phyloP scores from a whole-genome alignment of 2,329 filamentous ascomycete species.

The Clonostachys chloroleuca region DNA sequence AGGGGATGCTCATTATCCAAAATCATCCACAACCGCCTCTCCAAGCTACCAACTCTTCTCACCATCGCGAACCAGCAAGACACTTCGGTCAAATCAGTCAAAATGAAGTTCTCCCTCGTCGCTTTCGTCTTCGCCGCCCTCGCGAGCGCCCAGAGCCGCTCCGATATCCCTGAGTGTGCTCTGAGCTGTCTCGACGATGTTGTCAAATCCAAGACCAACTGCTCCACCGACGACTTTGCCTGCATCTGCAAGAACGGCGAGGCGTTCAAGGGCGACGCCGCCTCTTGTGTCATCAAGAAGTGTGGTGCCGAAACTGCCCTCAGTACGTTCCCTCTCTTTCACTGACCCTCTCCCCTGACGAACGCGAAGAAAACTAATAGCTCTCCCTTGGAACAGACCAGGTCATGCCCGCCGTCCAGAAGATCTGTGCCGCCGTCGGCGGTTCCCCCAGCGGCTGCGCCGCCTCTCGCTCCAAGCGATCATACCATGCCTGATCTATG shows the following conservation, averaged over 20 bases:
- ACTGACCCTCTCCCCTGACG: not conserved
- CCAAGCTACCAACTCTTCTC: too few relatives aligned
- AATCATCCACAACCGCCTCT: too few relatives aligned
- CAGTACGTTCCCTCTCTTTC: conserved; percentile 20
- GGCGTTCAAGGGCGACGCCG: conserved; percentile 21
- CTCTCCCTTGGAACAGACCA: conserved; percentile 17
- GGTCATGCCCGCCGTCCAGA: conserved; percentile 29
- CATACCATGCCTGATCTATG: too few relatives aligned
- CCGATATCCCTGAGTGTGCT: conserved; percentile 30
- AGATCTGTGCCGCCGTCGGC: conserved; percentile 20
- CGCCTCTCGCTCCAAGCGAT: too few relatives aligned
- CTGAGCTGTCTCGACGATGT: conserved; percentile 24
- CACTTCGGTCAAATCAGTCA: conserved; percentile 9
- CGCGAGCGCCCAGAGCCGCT: conserved; percentile 23
- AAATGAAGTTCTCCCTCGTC: conserved; percentile 31
- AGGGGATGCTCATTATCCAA: too few relatives aligned
- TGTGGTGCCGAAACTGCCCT: conserved; percentile 30
- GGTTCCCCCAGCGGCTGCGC: conserved; percentile 1
- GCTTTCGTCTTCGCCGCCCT: conserved; percentile 24
- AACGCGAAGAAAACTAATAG: not conserved
- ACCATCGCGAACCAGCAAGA: not conserved
- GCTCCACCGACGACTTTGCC: conserved; percentile 20
- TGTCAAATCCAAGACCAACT: conserved; percentile 20
- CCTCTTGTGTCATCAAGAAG: conserved; percentile 24
- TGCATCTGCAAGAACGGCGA: conserved; percentile 28